Conservation (phyloP, 208 protist species). For the Acanthamoeba castellanii region DNA sequence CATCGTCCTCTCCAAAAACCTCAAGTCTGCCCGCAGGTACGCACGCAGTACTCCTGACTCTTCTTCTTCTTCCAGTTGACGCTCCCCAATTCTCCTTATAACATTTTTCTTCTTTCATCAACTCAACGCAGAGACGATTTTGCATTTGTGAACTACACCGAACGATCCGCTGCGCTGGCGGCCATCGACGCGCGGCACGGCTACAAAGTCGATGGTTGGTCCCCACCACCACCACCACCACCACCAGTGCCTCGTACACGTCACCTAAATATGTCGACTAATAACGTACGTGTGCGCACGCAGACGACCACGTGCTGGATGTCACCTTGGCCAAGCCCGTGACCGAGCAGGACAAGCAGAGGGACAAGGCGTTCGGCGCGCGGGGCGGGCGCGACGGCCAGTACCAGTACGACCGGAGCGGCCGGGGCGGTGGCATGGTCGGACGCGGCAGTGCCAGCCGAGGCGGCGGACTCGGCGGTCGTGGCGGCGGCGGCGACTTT, state of each 20-base stretch:
- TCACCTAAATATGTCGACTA: neutral
- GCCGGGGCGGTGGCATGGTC: neutral
- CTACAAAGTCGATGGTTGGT: neutral
- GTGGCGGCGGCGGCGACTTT: neutral
- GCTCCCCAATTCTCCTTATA: no score
- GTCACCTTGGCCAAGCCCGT: slow-evolving; percentile 38
- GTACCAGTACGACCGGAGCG: neutral
- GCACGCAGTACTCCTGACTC: neutral
- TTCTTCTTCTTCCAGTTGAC: neutral
- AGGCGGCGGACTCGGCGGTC: neutral
- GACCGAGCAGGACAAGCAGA: neutral
- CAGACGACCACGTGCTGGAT: neutral
- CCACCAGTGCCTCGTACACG: no score
- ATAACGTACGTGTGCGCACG: no score
- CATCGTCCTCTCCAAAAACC: slow-evolving; percentile 45
- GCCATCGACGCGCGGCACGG: neutral
- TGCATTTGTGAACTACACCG: slow-evolving; percentile 54
- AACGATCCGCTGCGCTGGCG: neutral
- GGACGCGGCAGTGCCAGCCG: neutral
- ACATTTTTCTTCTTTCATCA: no score
- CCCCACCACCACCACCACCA: neutral
- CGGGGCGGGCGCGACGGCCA: neutral
- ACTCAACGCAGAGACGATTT: slow-evolving; percentile 36
- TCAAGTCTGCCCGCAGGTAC: neutral
- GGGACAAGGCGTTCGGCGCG: neutral